Percentiles rank a stretch among this genome's conserved stretches.
Evolutionary conservation across 495 filamentous ascomycete genomes (phyloP).

Genomic region (Lichenothelia convexa): DNA sequence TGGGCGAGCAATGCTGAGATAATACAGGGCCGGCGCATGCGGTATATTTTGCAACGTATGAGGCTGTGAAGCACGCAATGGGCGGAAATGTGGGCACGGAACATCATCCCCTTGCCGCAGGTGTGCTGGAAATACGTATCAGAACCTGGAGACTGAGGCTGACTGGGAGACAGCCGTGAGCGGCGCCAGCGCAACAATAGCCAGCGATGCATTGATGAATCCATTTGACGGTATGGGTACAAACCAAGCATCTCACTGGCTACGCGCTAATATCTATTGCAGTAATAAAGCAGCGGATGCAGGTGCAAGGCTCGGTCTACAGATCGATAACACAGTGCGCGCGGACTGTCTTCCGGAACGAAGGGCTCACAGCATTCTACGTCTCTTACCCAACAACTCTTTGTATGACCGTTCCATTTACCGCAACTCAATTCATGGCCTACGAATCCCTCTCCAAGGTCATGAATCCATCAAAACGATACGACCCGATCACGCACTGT

Average conservation of each 20-base stretch:
- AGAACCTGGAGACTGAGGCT: background rate
- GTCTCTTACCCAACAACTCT: slow-evolving; percentile 96
- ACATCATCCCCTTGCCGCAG: slow-evolving; percentile 86
- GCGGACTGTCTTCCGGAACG: slow-evolving; percentile 61
- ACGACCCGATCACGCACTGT: slow-evolving; percentile 87
- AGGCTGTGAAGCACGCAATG: slow-evolving; percentile 87
- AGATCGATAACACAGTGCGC: slow-evolving; percentile 72
- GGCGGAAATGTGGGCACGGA: slow-evolving; percentile 76
- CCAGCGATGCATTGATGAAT: slow-evolving; percentile 97
- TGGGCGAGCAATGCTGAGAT: too few relatives aligned
- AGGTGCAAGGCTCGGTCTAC: slow-evolving; percentile 88
- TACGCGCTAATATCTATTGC: slow-evolving; percentile 12
- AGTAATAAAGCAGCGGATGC: slow-evolving; percentile 99
- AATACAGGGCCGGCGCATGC: slow-evolving; percentile 81
- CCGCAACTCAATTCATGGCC: slow-evolving; percentile 84
- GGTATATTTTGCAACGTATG: slow-evolving; percentile 96
- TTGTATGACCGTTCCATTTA: slow-evolving; percentile 97
- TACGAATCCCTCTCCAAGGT: slow-evolving; percentile 92
- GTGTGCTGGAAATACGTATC: slow-evolving; percentile 27
- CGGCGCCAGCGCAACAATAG: slow-evolving; percentile 86
- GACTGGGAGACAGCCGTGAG: slow-evolving; percentile 46
- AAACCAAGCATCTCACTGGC: too few relatives aligned
- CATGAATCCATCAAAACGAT: slow-evolving; percentile 67
- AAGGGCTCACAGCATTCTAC: slow-evolving; percentile 88
- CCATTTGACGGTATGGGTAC: slow-evolving; percentile 78